Evolutionary conservation across 306 rosid species (phyloP), one percentile per base, ranked within the genome.

Genomic region (Sphenostylis stenocarpa): DNA sequence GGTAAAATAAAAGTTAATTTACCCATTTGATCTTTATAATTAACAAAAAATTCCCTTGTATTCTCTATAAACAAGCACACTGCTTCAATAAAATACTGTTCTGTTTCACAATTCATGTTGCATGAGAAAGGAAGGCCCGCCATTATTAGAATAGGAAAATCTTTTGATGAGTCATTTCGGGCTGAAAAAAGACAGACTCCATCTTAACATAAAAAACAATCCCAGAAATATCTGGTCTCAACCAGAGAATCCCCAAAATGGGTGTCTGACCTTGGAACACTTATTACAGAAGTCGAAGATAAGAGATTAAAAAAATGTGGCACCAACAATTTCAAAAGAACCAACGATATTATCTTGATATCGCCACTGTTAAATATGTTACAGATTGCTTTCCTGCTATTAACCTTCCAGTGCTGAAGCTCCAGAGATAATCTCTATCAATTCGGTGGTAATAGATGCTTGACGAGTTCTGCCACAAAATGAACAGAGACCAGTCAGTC

Each of bases 371-470:
- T 83, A 45, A 70, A 83, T 75, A 71, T 69, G 77, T 57, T 26
- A 64, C 75, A 76, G 70, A 74, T 20, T 34, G 75, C 67, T 64
- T 23, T 66, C 53, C 79, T 26, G 79, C 55, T 67, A 70, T 87
- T 85, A 89, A 84, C 90, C 97, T 74, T 74, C 80, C 55, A 92
- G 82, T 6, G 99, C 99, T 23, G 99, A 88, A 41, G 99, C 99
- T 87, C 99, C 99, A 5, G 99, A 95, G 68, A 95, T 95, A 85
- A 95, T 92, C 91, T 95, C 99, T 20, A n/a, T 89, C 99, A 95
- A 84, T 83, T 95, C 99, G 5, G 99, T 92, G 63, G 99, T 95
- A 67, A 95, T 95, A 36, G 99, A 88, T 73, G 99, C 99, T 92
- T 95, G 99, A 71, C 99, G 99, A 69, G 99, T 95, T 85, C 99